Percentiles rank a stretch among this genome's conserved stretches.
Evolutionary conservation across 1,139 yeast species (phyloP).

Genomic region (Debaryomyces fabryi): DNA sequence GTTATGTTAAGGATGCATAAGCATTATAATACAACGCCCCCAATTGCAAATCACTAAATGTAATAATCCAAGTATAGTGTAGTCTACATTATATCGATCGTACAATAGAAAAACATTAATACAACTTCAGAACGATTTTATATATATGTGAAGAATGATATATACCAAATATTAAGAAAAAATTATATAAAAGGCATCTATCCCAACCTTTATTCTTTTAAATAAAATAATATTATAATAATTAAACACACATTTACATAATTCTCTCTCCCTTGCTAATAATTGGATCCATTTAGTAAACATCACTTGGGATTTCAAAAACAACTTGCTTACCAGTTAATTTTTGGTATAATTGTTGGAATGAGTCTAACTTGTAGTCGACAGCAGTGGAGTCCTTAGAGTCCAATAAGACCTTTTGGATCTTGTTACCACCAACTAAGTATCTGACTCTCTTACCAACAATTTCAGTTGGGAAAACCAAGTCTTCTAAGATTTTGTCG

Average conservation of each 20-base stretch:
- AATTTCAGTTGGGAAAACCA: slow-evolving; percentile 99
- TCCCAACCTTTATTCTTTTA: slow-evolving; percentile 8
- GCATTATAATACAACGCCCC: neutral
- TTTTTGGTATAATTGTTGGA: slow-evolving; percentile 98
- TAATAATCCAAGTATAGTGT: neutral
- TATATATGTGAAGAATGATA: slow-evolving; percentile 13
- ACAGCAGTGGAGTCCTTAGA: slow-evolving; percentile 97
- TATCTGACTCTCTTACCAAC: slow-evolving; percentile 99
- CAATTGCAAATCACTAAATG: neutral
- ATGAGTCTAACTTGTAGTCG: slow-evolving; percentile 99
- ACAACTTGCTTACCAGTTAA: slow-evolving; percentile 99
- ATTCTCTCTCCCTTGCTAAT: slow-evolving; percentile 1
- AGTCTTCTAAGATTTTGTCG: slow-evolving; percentile 97
- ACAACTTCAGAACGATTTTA: slow-evolving; percentile 13
- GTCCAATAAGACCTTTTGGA: slow-evolving; percentile 97
- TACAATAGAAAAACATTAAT: slow-evolving; percentile 8
- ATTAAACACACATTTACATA: slow-evolving; percentile 10
- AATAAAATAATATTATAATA: slow-evolving; percentile 9
- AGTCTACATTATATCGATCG: neutral
- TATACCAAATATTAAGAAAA: slow-evolving; percentile 13
- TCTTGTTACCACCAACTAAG: slow-evolving; percentile 98
- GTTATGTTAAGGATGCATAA: slow-evolving; percentile 56
- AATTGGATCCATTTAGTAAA: slow-evolving; percentile 33
- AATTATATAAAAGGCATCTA: slow-evolving; percentile 12
- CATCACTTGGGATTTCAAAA: slow-evolving; percentile 88